Percentiles rank a stretch among this genome's conserved stretches.
Evolutionary conservation across 352 stramenopile genomes (phyloP).

Genomic region (Pythium scleroteichum): DNA sequence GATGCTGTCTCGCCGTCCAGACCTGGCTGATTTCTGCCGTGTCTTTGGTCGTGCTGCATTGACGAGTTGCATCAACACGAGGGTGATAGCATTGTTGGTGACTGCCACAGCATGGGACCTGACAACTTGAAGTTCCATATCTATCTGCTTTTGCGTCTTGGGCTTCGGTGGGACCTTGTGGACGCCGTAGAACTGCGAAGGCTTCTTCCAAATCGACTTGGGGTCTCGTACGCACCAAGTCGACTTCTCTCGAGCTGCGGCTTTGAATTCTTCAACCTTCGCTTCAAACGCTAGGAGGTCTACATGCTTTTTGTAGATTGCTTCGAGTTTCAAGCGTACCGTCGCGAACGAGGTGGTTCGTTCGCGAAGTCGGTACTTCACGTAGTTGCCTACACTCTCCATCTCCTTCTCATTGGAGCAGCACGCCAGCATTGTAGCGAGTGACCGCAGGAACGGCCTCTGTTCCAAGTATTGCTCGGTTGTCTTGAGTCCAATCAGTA

Average conservation of each 20-base stretch:
- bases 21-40: constrained; percentile 16
- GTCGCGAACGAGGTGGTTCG: constrained; percentile 35
- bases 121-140: constrained; percentile 32
- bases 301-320: constrained; percentile 43
- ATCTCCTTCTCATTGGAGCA: constrained; percentile 61
- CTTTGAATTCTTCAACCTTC: constrained; percentile 42
- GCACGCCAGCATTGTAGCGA: constrained; percentile 57
- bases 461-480: constrained; percentile 48
- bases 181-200: constrained; percentile 53
- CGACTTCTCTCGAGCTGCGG: constrained; percentile 45
- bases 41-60: constrained; percentile 17
- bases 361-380: constrained; percentile 51
- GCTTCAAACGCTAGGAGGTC: constrained; percentile 40
- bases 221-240: constrained; percentile 61
- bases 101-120: constrained; percentile 30
- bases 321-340: constrained; percentile 17
- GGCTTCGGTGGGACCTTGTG: constrained; percentile 46
- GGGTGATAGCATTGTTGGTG: constrained; percentile 34
- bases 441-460: constrained; percentile 50
- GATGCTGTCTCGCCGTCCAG: constrained; percentile 3
- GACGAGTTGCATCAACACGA: constrained; percentile 43
- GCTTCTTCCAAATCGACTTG: constrained; percentile 42
- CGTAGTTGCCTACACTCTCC: constrained; percentile 43
- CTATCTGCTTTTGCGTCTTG: constrained; percentile 46
- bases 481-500: constrained; percentile 48